phyloP scores from a whole-genome alignment of 1,284 basidiomycete genomes.

The Ceratobasidium sp. region DNA sequence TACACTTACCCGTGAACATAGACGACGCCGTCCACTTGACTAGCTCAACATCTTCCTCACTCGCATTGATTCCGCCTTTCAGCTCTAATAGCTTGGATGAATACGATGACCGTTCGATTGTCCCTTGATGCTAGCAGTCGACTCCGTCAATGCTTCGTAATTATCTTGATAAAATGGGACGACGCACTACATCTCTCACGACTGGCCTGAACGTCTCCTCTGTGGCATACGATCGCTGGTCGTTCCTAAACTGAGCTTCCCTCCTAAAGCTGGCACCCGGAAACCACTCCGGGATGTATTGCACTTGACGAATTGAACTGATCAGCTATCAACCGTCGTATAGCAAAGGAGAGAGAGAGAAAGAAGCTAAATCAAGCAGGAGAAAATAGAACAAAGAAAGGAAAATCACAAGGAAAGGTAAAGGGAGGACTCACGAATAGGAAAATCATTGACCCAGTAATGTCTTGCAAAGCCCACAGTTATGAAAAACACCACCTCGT shows the following conservation, averaged over 20 bases:
- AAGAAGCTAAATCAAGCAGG: too few species aligned
- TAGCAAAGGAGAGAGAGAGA: too few species aligned
- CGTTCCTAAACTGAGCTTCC: background rate
- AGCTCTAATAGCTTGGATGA: constrained; percentile 14
- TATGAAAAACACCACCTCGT: background rate
- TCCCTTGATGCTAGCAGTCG: background rate
- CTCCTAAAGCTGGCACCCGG: constrained; percentile 11
- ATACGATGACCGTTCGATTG: constrained; percentile 19
- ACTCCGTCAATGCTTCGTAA: background rate
- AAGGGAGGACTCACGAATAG: background rate
- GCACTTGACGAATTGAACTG: background rate
- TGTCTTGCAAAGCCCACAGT: background rate
- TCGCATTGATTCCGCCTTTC: constrained; percentile 19
- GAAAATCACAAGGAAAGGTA: background rate
- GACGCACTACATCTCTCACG: constrained; percentile 16
- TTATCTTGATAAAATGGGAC: background rate
- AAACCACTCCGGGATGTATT: constrained; percentile 24
- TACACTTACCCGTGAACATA: constrained; percentile 12
- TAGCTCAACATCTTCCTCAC: constrained; percentile 14
- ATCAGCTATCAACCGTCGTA: too few species aligned
- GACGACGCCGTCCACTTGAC: constrained; percentile 25
- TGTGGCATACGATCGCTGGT: background rate
- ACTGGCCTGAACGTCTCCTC: constrained; percentile 8
- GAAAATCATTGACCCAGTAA: constrained; percentile 10
- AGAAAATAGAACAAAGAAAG: too few species aligned